Percentiles rank a stretch among this genome's conserved stretches.
These are phyloP conservation scores for Zygosaccharomyces siamensis DNA, from an alignment of 805 yeast species.

Conservation along the genomic window DNA sequence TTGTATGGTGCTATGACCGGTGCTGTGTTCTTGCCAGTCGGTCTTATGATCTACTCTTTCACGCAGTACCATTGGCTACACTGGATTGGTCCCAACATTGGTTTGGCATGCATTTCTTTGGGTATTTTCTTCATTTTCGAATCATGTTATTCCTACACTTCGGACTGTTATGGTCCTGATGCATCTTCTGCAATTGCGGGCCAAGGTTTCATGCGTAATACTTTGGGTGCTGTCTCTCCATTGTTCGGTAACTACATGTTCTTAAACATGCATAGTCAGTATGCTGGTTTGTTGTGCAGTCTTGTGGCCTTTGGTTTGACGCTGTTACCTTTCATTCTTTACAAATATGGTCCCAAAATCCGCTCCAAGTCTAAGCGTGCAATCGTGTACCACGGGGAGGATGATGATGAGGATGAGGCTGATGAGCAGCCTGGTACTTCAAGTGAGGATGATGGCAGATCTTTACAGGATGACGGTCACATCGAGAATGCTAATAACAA, in stretches of 20 bases:
- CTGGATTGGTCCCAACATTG: slow-evolving; percentile 4
- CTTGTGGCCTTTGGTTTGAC: slow-evolving; percentile 1
- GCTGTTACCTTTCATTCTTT: background rate
- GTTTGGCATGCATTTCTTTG: slow-evolving; percentile 1
- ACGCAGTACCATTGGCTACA: background rate
- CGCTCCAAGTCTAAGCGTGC: slow-evolving; percentile 4
- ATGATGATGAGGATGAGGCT: background rate
- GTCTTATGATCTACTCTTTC: background rate
- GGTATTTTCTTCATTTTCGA: slow-evolving; percentile 4
- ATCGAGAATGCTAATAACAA: slow-evolving; percentile 2
- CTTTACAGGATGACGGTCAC: slow-evolving; percentile 2
- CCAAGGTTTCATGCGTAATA: slow-evolving; percentile 3
- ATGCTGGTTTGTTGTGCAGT: slow-evolving; percentile 1
- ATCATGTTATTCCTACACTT: slow-evolving; percentile 3
- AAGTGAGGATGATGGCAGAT: background rate
- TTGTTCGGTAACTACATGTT: slow-evolving; percentile 1
- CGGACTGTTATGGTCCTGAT: slow-evolving; percentile 2
- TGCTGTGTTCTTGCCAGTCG: slow-evolving; percentile 2
- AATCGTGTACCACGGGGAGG: background rate
- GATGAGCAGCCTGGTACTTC: background rate
- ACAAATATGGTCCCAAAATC: background rate
- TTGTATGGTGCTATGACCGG: slow-evolving; percentile 4
- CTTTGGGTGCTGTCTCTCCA: slow-evolving; percentile 2
- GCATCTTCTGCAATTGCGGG: slow-evolving; percentile 5
- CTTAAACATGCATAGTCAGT: background rate